A percentile compares a stretch with the other conserved stretches of the same genome.
These are phyloP conservation scores for Tritrichomonas musculus DNA, from an alignment of 208 protist species.

Conservation along the genomic window DNA sequence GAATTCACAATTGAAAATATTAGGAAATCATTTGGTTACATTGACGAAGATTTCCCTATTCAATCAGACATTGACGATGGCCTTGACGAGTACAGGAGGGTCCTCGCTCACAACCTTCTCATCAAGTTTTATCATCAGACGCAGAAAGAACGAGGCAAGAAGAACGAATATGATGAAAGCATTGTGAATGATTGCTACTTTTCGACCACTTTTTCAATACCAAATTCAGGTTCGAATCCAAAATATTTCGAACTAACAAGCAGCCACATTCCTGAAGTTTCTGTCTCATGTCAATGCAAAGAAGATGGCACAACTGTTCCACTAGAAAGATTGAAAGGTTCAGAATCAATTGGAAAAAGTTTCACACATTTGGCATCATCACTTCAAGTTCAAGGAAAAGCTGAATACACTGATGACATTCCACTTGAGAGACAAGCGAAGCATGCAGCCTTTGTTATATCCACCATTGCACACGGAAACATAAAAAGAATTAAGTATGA, in stretches of 20 bases:
- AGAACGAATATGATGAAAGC: background rate
- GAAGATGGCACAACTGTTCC: too few species aligned
- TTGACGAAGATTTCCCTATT: slow-evolving; percentile 40
- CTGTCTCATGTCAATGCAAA: too few species aligned
- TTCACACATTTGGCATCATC: slow-evolving; percentile 37
- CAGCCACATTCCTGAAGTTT: too few species aligned
- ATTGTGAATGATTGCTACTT: background rate
- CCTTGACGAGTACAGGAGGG: slow-evolving; percentile 58
- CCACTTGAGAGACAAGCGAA: background rate
- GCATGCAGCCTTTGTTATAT: slow-evolving; percentile 40
- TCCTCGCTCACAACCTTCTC: slow-evolving; percentile 60
- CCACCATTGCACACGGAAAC: slow-evolving; percentile 40
- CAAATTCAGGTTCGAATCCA: too few species aligned
- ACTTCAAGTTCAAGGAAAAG: slow-evolving; percentile 67
- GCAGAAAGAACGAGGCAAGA: background rate
- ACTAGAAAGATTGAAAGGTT: too few species aligned
- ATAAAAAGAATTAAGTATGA: slow-evolving; percentile 35
- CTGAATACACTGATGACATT: slow-evolving; percentile 57
- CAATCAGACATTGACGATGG: slow-evolving; percentile 52
- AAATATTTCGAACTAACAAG: too few species aligned
- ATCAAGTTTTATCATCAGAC: slow-evolving; percentile 67
- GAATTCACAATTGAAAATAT: slow-evolving; percentile 5
- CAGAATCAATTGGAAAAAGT: too few species aligned
- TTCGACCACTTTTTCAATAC: background rate
- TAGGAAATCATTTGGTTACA: background rate